phyloP scores from a whole-genome alignment of 208 protist genomes.

The Trypanosoma conorhini region DNA sequence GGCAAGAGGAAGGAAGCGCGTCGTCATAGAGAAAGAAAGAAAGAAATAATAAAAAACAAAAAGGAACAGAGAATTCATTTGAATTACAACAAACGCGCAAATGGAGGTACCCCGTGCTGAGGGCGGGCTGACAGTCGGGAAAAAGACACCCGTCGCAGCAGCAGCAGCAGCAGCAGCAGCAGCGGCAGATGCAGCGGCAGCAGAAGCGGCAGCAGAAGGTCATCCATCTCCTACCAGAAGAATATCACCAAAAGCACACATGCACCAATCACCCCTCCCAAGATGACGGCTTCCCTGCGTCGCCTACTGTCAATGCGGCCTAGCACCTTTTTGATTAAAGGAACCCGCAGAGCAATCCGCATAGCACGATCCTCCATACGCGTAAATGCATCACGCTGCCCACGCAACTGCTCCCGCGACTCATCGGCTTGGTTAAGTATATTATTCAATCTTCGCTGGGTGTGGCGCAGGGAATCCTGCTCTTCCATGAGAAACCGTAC shows the following conservation, averaged over 20 bases:
- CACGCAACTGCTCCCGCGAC: slow-evolving; percentile 53
- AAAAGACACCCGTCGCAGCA: neutral
- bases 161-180: neutral
- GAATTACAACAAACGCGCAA: neutral
- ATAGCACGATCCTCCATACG: slow-evolving; percentile 52
- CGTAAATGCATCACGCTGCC: slow-evolving; percentile 72
- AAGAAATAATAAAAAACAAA: slow-evolving; percentile 18
- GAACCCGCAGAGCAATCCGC: slow-evolving; percentile 70
- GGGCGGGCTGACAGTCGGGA: too few species aligned
- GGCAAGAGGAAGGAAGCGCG: neutral
- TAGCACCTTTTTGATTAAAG: slow-evolving; percentile 73
- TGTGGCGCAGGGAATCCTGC: slow-evolving; percentile 74
- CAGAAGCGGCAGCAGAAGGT: neutral
- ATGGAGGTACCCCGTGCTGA: neutral
- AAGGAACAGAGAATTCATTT: neutral
- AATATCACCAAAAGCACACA: slow-evolving; percentile 69
- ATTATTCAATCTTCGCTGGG: slow-evolving; percentile 51
- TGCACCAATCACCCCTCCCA: slow-evolving; percentile 58
- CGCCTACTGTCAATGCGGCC: slow-evolving; percentile 64
- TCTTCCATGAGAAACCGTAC: slow-evolving; percentile 78
- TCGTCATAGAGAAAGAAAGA: slow-evolving; percentile 25
- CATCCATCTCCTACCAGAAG: slow-evolving; percentile 43
- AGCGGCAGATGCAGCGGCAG: too few species aligned
- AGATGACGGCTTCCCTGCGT: slow-evolving; percentile 61
- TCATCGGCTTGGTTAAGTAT: slow-evolving; percentile 66